Conservation (phyloP, 306 rosid genomes). For the Ochetophila trinervis region DNA sequence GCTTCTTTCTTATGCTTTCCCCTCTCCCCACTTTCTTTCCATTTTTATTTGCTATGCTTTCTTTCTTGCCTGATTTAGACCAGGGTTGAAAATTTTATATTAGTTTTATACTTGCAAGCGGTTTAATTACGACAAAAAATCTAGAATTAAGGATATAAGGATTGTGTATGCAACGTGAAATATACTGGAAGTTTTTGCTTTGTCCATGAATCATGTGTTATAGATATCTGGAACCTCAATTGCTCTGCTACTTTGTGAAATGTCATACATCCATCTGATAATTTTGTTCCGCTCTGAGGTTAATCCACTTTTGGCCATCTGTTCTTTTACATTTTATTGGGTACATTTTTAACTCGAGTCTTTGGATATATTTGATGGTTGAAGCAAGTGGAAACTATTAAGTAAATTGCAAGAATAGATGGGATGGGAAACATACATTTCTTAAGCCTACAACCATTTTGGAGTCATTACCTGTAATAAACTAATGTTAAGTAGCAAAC, state of each 20-base stretch:
- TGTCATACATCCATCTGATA: neutral
- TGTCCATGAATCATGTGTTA: no score
- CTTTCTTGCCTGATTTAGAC: no score
- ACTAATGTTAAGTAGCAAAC: neutral
- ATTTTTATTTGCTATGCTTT: neutral
- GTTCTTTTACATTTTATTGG: neutral
- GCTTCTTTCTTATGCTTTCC: conserved; percentile 23
- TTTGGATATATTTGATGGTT: neutral
- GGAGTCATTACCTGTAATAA: neutral
- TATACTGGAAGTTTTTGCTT: no score
- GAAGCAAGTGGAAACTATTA: neutral
- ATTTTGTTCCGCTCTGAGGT: neutral
- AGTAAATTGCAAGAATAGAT: neutral
- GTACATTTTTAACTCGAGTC: neutral
- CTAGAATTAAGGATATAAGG: no score
- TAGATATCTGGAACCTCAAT: no score
- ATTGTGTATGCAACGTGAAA: no score
- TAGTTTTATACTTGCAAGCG: neutral
- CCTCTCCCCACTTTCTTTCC: neutral
- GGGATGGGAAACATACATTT: neutral
- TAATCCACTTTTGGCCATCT: neutral
- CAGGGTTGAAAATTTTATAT: no score
- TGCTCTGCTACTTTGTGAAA: neutral
- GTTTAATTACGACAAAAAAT: neutral
- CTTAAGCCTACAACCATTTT: neutral